Evolutionary conservation across 768 basidiomycete genomes (phyloP).

Genomic region (Hydnum rufescens): DNA sequence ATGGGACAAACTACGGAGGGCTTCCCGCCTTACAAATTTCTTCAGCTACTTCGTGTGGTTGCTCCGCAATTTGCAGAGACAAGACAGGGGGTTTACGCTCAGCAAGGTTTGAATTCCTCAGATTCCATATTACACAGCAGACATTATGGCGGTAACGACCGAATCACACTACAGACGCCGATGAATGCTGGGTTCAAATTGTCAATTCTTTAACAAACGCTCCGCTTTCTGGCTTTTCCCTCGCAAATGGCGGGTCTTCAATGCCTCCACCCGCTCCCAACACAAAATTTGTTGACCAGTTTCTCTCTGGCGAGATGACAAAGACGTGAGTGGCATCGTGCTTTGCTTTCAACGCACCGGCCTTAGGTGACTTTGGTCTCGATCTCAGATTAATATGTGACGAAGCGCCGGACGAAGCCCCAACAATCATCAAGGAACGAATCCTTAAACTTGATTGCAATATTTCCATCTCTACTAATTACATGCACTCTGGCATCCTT

Average conservation of each 20-base stretch:
- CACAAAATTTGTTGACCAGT: slow-evolving; percentile 60
- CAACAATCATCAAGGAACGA: slow-evolving; percentile 41
- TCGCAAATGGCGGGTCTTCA: slow-evolving; percentile 13
- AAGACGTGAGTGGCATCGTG: slow-evolving; percentile 31
- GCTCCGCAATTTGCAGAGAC: slow-evolving; percentile 84
- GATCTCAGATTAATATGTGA: slow-evolving; percentile 59
- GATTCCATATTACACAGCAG: not conserved
- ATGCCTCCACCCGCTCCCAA: no score
- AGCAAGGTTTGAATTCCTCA: slow-evolving; percentile 34
- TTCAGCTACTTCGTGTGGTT: slow-evolving; percentile 42
- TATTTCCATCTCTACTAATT: slow-evolving; percentile 72
- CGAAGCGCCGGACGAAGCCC: slow-evolving; percentile 62
- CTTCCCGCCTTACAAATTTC: slow-evolving; percentile 49
- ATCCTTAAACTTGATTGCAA: slow-evolving; percentile 87
- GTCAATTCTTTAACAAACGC: slow-evolving; percentile 36
- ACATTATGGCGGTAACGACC: not conserved
- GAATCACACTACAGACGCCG: slow-evolving; percentile 36
- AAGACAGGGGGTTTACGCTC: slow-evolving; percentile 41
- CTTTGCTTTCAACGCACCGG: not conserved
- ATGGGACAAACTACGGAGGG: slow-evolving; percentile 64
- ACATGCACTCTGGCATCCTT: slow-evolving; percentile 67
- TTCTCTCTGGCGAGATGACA: slow-evolving; percentile 56
- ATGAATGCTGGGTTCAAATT: slow-evolving; percentile 72
- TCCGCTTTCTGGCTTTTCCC: slow-evolving; percentile 35
- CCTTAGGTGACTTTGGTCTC: not conserved